phyloP scores from a whole-genome alignment of 139 green algal species.

The Diplosphaera chodatii region DNA sequence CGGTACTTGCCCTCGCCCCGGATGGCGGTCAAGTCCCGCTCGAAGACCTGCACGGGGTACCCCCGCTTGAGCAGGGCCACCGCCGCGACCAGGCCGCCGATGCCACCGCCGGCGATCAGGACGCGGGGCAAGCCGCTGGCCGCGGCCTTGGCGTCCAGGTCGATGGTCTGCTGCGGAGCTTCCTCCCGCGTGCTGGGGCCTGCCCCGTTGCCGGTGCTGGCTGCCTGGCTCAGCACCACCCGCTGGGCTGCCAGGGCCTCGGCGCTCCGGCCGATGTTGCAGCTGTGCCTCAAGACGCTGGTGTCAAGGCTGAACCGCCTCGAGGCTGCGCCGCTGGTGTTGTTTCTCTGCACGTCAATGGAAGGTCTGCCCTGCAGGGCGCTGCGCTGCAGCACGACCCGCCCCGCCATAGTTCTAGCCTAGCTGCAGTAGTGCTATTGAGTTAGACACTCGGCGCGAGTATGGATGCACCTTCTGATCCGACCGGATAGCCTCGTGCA shows the following conservation, averaged over 20 bases:
- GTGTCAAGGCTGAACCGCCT: neutral
- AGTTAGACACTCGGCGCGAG: too few relatives aligned
- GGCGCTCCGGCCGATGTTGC: neutral
- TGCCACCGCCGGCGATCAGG: conserved; percentile 51
- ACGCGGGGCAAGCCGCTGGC: conserved; percentile 11
- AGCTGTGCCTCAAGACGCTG: neutral
- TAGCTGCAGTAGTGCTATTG: too few relatives aligned
- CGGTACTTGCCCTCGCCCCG: conserved; percentile 90
- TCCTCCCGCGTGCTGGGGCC: neutral
- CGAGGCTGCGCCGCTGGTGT: neutral
- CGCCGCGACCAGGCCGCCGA: conserved; percentile 80
- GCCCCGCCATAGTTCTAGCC: neutral
- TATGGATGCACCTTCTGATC: too few relatives aligned
- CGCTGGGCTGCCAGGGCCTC: neutral
- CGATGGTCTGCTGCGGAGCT: neutral
- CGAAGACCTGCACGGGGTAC: conserved; percentile 75
- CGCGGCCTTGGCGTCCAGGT: conserved; percentile 1
- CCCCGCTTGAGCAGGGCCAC: conserved; percentile 75
- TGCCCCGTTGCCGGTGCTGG: neutral
- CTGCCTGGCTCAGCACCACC: neutral
- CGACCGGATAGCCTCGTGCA: too few relatives aligned
- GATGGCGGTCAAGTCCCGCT: conserved; percentile 89
- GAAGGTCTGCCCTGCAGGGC: neutral
- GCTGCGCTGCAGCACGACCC: neutral
- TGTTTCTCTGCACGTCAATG: neutral